Evolutionary conservation across 2,329 filamentous ascomycete species (phyloP).

Genomic region (Blumeriella jaapii): DNA sequence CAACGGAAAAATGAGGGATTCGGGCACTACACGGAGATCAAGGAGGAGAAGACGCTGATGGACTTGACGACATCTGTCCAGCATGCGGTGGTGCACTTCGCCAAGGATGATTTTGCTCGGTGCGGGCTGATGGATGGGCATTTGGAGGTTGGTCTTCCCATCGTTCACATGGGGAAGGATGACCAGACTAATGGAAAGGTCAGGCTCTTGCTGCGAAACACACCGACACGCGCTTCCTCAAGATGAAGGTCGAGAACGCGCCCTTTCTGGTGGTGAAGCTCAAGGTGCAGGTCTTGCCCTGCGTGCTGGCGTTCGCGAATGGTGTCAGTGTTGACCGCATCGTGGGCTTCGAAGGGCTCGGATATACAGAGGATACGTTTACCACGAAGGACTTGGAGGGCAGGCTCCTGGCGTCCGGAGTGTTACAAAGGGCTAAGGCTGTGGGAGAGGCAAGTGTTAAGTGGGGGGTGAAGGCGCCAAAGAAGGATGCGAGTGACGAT

Average conservation of each 20-base stretch:
- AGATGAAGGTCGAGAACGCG: constrained; percentile 47
- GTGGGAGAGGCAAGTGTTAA: constrained; percentile 31
- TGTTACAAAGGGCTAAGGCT: constrained; percentile 40
- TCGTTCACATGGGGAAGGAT: not conserved
- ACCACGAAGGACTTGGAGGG: constrained; percentile 42
- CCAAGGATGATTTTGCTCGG: constrained; percentile 31
- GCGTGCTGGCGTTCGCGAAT: constrained; percentile 44
- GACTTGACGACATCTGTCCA: constrained; percentile 31
- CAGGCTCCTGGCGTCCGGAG: constrained; percentile 38
- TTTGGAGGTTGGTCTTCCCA: constrained; percentile 23
- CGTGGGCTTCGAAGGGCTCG: constrained; percentile 46
- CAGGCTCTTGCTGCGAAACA: constrained; percentile 41
- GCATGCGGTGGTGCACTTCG: constrained; percentile 31
- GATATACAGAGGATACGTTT: constrained; percentile 39
- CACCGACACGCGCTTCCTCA: constrained; percentile 45
- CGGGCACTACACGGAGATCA: constrained; percentile 43
- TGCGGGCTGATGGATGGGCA: constrained; percentile 32
- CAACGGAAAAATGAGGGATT: constrained; percentile 38
- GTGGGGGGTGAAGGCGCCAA: constrained; percentile 24
- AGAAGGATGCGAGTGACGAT: constrained; percentile 36
- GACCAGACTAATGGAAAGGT: constrained; percentile 5
- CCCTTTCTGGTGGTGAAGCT: constrained; percentile 47
- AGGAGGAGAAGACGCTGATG: constrained; percentile 46
- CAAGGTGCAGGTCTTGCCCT: constrained; percentile 45
- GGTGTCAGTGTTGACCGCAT: constrained; percentile 43